Conservation (phyloP, 495 filamentous ascomycete genomes). For the Lindgomyces ingoldianus region DNA sequence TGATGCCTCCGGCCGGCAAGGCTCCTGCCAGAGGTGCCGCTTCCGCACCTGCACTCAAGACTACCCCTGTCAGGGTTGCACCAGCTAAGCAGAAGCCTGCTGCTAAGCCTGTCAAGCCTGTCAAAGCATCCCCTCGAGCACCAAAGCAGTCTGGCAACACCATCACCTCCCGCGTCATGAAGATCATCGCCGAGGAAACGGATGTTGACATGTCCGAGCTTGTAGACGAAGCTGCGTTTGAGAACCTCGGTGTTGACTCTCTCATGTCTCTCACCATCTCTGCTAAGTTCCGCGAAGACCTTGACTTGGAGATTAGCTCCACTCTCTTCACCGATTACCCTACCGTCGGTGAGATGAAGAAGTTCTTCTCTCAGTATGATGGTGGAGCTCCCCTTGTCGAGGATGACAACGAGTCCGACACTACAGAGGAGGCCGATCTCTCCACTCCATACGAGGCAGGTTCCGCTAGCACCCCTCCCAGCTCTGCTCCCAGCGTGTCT, state of each 20-base stretch:
- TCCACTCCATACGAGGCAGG: constrained; percentile 41
- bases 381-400: constrained; percentile 41
- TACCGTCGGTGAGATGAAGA: constrained; percentile 50
- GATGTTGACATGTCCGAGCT: constrained; percentile 49
- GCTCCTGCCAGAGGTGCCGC: constrained; percentile 14
- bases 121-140: constrained; percentile 11
- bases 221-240: constrained; percentile 49
- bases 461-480: constrained; percentile 43
- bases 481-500: constrained; percentile 45
- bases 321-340: constrained; percentile 49
- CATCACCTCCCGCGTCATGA: constrained; percentile 47
- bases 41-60: not conserved
- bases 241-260: constrained; percentile 51
- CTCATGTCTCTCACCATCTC: constrained; percentile 49
- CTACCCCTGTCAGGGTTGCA: constrained; percentile 20
- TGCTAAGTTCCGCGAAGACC: constrained; percentile 50
- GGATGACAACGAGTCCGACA: constrained; percentile 39
- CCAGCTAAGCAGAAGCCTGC: no score
- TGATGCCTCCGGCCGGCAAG: constrained; percentile 42
- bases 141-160: constrained; percentile 37
- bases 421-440: constrained; percentile 43
- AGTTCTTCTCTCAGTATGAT: constrained; percentile 49
- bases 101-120: constrained; percentile 16
- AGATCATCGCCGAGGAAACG: constrained; percentile 49
- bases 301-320: constrained; percentile 49